phyloP scores from a whole-genome alignment of 192 early-diverging fungal species.

The Funneliformis geosporum region DNA sequence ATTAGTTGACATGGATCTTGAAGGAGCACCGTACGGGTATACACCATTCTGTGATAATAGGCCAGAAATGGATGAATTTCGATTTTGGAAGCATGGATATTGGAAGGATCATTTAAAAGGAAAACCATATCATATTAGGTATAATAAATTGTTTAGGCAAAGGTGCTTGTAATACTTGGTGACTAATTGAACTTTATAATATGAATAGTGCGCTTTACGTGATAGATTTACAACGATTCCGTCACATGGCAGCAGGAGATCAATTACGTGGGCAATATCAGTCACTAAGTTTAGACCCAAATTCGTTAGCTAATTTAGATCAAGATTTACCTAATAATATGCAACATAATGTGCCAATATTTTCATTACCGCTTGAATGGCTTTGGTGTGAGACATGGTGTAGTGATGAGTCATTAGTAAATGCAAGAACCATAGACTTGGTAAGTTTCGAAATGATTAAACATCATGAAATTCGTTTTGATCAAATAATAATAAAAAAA shows the following conservation, averaged over 20 bases:
- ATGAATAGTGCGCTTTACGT: conserved; percentile 82
- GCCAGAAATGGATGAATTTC: conserved; percentile 91
- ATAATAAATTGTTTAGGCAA: neutral
- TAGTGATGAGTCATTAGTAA: conserved; percentile 76
- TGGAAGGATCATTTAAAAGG: conserved; percentile 88
- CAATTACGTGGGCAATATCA: conserved; percentile 93
- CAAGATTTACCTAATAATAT: conserved; percentile 99
- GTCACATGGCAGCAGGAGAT: conserved; percentile 93
- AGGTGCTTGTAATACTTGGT: too few relatives aligned
- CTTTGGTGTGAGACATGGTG: conserved; percentile 99
- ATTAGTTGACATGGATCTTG: conserved; percentile 86
- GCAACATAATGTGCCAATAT: conserved; percentile 88
- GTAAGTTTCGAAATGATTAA: conserved; percentile 44
- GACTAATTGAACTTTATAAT: neutral
- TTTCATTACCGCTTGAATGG: conserved; percentile 95
- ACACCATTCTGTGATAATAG: conserved; percentile 94
- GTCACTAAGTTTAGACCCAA: conserved; percentile 80
- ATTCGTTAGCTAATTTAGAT: conserved; percentile 92
- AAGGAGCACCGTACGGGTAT: conserved; percentile 95
- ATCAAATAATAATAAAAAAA: neutral
- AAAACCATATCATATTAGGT: conserved; percentile 92
- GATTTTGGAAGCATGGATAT: conserved; percentile 98
- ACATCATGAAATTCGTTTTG: neutral
- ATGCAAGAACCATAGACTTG: conserved; percentile 96
- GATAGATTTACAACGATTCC: conserved; percentile 90